Conservation (phyloP, 129 eudicot genomes). For the Flaveria ramosissima region DNA sequence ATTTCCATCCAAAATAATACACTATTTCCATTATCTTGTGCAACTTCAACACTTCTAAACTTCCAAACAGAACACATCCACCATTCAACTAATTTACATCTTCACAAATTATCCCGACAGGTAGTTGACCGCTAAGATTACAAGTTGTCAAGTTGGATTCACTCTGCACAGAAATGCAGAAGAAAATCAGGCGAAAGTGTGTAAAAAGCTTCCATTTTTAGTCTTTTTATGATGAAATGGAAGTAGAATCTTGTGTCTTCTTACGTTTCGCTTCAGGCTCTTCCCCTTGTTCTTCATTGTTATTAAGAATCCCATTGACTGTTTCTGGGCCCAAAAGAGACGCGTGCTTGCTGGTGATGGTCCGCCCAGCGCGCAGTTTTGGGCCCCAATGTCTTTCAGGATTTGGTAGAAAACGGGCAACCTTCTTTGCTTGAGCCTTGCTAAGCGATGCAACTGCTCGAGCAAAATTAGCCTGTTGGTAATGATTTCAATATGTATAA, state of each 20-base stretch:
- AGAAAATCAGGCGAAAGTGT: slow-evolving; percentile 30
- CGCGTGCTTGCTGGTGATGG: slow-evolving; percentile 78
- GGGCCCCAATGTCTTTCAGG: slow-evolving; percentile 99
- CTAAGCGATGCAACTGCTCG: slow-evolving; percentile 86
- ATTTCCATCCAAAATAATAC: slow-evolving; percentile 16
- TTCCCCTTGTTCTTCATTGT: slow-evolving; percentile 47
- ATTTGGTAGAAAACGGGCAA: slow-evolving; percentile 93
- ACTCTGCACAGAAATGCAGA: slow-evolving; percentile 60
- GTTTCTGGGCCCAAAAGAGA: slow-evolving; percentile 81
- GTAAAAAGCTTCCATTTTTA: slow-evolving; percentile 21
- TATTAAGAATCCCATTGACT: slow-evolving; percentile 48
- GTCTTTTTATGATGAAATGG: slow-evolving; percentile 43
- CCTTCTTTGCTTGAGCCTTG: slow-evolving; percentile 96
- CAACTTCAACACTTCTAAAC: slow-evolving; percentile 31
- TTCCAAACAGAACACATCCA: slow-evolving; percentile 30
- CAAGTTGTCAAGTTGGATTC: slow-evolving; percentile 22
- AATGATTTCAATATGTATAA: neutral
- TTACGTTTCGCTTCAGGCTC: slow-evolving; percentile 84
- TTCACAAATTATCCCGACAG: slow-evolving; percentile 28
- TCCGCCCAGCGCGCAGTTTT: slow-evolving; percentile 90
- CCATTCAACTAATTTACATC: slow-evolving; percentile 30
- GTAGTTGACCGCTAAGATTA: slow-evolving; percentile 29
- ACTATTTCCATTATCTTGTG: slow-evolving; percentile 15
- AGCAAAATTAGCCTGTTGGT: slow-evolving; percentile 80
- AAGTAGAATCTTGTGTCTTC: slow-evolving; percentile 67